phyloP scores from a whole-genome alignment of 2,329 filamentous ascomycete genomes.

The Karstenula rhodostoma region DNA sequence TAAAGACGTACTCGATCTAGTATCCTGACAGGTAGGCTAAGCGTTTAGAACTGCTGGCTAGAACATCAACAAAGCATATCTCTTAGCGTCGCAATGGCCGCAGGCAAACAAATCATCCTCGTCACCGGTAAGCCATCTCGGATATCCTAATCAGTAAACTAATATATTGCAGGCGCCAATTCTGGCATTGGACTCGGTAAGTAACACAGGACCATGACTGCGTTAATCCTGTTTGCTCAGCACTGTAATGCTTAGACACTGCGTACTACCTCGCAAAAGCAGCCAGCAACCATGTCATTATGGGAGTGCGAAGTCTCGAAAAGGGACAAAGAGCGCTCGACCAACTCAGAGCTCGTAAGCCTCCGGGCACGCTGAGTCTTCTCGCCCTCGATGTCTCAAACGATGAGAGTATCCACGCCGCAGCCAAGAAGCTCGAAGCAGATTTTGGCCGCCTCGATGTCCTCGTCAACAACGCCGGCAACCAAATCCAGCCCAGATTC shows the following conservation, averaged over 20 bases:
- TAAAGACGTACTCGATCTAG: not conserved
- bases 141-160: slow-evolving; percentile 7
- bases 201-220: not conserved
- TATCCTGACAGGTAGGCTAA: too few relatives aligned
- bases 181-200: slow-evolving; percentile 16
- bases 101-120: slow-evolving; percentile 38
- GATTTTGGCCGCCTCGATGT: slow-evolving; percentile 69
- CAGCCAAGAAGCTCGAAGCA: slow-evolving; percentile 40
- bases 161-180: slow-evolving; percentile 37
- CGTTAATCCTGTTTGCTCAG: not conserved
- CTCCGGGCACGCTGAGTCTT: slow-evolving; percentile 40
- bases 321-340: slow-evolving; percentile 44
- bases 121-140: slow-evolving; percentile 31
- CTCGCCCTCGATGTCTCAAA: slow-evolving; percentile 49
- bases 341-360: slow-evolving; percentile 37
- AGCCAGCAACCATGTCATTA: slow-evolving; percentile 46
- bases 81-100: slow-evolving; percentile 9
- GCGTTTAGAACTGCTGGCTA: too few relatives aligned
- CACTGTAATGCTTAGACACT: slow-evolving; percentile 28
- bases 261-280: slow-evolving; percentile 38
- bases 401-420: slow-evolving; percentile 45
- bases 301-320: slow-evolving; percentile 41
- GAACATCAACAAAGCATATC: too few relatives aligned
- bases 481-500: slow-evolving; percentile 39
- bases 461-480: slow-evolving; percentile 84